These are phyloP conservation scores for Talaromyces sp. DNA, from an alignment of 2,329 filamentous ascomycete species.

Conservation along the genomic window DNA sequence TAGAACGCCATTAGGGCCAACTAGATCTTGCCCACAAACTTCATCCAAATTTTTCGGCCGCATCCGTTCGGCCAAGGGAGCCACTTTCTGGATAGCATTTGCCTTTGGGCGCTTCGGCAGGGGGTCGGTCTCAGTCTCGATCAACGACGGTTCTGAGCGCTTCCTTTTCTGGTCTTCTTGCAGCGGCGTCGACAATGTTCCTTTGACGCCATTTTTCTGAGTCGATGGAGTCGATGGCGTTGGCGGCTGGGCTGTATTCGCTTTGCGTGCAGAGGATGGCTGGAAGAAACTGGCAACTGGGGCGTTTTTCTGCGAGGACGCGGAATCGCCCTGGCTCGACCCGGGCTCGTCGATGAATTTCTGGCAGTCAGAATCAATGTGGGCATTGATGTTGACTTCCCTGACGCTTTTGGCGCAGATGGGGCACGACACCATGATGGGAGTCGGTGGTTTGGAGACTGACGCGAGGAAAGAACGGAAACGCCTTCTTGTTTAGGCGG, in stretches of 20 bases:
- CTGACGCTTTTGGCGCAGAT: conserved; percentile 73
- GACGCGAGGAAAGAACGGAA: conserved; percentile 3
- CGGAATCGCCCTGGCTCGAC: conserved; percentile 40
- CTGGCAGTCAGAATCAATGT: conserved; percentile 76
- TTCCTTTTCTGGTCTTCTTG: conserved; percentile 16
- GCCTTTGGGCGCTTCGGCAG: conserved; percentile 61
- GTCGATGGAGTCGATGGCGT: conserved; percentile 22
- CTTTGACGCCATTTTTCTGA: conserved; percentile 25
- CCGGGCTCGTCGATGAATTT: conserved; percentile 48
- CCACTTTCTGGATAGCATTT: conserved; percentile 60
- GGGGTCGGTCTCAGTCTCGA: conserved; percentile 36
- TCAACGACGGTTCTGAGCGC: conserved; percentile 17
- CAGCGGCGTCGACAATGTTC: conserved; percentile 25
- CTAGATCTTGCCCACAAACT: conserved; percentile 85
- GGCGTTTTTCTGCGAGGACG: conserved; percentile 30
- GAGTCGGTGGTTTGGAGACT: background rate
- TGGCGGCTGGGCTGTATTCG: conserved; percentile 22
- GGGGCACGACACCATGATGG: conserved; percentile 64
- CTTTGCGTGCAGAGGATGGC: conserved; percentile 44
- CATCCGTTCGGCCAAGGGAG: conserved; percentile 91
- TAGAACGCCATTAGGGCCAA: conserved; percentile 77
- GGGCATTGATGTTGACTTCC: conserved; percentile 69
- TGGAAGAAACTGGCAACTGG: conserved; percentile 52
- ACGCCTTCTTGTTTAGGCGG: background rate
- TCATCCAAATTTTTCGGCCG: conserved; percentile 77